Base-by-base conservation (phyloP, 2,329 filamentous ascomycete species). In the Chaetothyriales sp. region DNA sequence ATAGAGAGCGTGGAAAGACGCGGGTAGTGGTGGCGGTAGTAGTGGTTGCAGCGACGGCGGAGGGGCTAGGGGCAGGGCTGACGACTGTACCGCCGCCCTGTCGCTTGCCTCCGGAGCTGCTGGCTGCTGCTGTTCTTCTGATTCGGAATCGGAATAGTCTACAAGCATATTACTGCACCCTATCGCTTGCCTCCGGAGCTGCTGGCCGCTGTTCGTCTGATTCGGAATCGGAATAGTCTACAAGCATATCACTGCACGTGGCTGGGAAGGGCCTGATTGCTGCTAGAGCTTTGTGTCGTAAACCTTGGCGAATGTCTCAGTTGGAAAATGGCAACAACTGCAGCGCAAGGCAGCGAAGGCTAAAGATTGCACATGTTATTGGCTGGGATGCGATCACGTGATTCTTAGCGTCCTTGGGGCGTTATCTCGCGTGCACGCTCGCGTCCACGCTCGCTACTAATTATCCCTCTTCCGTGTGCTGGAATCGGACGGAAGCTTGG, bases 1-100 rank as follows among this genome's bases (percentile, higher is more conserved):
- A 69, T 98, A 97, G 51, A 97, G 76, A 66, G 95, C 86, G 66
- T 89, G 86, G 67, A 98, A 97, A 51, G 79, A 72, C 10, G 81
- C 68, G 7, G 89, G 90, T 19, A 95, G 75, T 8, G 59, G 52
- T n/a, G 56, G 58, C 22, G 49, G 51, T 18, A 9, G 33, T 45
- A 28, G 33, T 43, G 3, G 19, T 18, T 18, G 33, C 13, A 5
- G 33, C 13, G 4, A 13, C 13, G 33, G 33, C 4, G 33, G 5
- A 15, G 33, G 2, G 2, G 13, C 10, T 40, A 15, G 4, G 33
- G 33, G 33, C 10, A 40, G 33, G 33, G 33, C 33, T 40, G 15
- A 15, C 13, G 15, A 40, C 33, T 2, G 33, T 40, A 15, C 33
- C 33, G 33, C 2, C 33, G n/a, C n/a, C n/a, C n/a, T n/a, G n/a